Evolutionary conservation across 805 yeast genomes (phyloP).

Genomic region (Wickerhamomyces bovis): DNA sequence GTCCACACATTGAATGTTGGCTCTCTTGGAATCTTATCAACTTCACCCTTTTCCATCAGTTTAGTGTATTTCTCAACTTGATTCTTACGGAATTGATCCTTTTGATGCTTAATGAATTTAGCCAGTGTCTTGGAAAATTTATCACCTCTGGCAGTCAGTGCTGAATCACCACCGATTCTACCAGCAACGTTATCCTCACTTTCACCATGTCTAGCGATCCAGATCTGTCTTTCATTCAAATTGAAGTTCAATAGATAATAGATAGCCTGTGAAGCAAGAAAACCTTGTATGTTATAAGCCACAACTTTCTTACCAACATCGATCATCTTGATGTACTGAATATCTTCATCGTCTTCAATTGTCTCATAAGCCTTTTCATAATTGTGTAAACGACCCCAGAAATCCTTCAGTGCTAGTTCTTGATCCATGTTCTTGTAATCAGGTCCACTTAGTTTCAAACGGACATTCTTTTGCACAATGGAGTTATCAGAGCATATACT

Average conservation of each 20-base stretch:
- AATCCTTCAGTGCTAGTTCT: slow-evolving; percentile 71
- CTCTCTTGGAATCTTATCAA: slow-evolving; percentile 44
- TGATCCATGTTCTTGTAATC: slow-evolving; percentile 87
- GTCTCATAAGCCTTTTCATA: slow-evolving; percentile 90
- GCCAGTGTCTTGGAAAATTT: slow-evolving; percentile 70
- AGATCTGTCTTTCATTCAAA: slow-evolving; percentile 80
- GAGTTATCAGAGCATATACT: slow-evolving; percentile 78
- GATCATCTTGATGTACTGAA: slow-evolving; percentile 91
- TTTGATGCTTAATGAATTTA: slow-evolving; percentile 65
- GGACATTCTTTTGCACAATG: slow-evolving; percentile 76
- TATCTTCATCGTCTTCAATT: slow-evolving; percentile 67
- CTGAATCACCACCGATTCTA: slow-evolving; percentile 87
- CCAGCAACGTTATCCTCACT: slow-evolving; percentile 81
- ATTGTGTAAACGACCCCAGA: slow-evolving; percentile 70
- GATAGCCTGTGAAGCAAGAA: slow-evolving; percentile 87
- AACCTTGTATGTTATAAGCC: slow-evolving; percentile 83
- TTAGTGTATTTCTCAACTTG: slow-evolving; percentile 50
- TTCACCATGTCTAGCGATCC: slow-evolving; percentile 96
- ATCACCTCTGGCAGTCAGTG: slow-evolving; percentile 70
- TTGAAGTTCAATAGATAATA: slow-evolving; percentile 88
- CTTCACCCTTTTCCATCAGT: slow-evolving; percentile 28
- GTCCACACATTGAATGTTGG: slow-evolving; percentile 89
- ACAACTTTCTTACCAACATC: slow-evolving; percentile 94
- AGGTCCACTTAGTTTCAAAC: slow-evolving; percentile 86
- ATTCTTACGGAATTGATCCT: slow-evolving; percentile 56